Base-by-base conservation (phyloP, 1,284 basidiomycete genomes). In the Porogramme epimiltina region DNA sequence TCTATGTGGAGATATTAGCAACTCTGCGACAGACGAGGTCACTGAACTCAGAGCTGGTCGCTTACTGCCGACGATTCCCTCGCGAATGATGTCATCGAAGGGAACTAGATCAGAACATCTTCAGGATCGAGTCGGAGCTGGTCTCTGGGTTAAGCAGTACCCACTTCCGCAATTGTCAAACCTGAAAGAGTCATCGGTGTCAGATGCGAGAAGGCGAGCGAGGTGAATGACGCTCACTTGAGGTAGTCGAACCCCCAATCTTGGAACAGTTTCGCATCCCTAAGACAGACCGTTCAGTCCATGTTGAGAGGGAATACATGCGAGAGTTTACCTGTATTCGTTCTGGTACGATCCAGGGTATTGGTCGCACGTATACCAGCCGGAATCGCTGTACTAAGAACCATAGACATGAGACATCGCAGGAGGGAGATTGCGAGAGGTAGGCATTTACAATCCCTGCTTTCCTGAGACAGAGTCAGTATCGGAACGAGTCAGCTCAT, bases 161-260 rank as follows among this genome's bases (percentile, higher is more conserved):
- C n/a, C n/a, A 78, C 78, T 73, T 28, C 71, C 72, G 58, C 79
- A 81, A 56, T 81, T 81, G 55, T 81, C 79, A 51, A 70, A 78
- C 52, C 74, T 77, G 41, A 22, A 10, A 10, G 8, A n/a, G n/a
- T n/a, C n/a, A n/a, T n/a, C n/a, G n/a, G 11, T 4, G 5, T 8
- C n/a, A n/a, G 20, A 9, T 15, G n/a, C 2, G 3, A 15, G 15
- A 23, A 1, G 20, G 11, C n/a, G n/a, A 24, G 13, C 22, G 13
- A 16, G 33, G 28, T n/a, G n/a, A 33, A 6, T 26, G 47, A 13
- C 15, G 28, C 60, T 41, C 38, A 79, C 77, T 81, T 81, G 6
- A 81, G 63, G 47, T 76, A 74, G 58, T 81, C 77, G 50, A 81
- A 80, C 1, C 77, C 78, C 79, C 79, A 81, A 31, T 77, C 70